Percentiles rank a stretch among this genome's conserved stretches.
phyloP scores from a whole-genome alignment of 345 rosid species.

The Trapa bicornis region DNA sequence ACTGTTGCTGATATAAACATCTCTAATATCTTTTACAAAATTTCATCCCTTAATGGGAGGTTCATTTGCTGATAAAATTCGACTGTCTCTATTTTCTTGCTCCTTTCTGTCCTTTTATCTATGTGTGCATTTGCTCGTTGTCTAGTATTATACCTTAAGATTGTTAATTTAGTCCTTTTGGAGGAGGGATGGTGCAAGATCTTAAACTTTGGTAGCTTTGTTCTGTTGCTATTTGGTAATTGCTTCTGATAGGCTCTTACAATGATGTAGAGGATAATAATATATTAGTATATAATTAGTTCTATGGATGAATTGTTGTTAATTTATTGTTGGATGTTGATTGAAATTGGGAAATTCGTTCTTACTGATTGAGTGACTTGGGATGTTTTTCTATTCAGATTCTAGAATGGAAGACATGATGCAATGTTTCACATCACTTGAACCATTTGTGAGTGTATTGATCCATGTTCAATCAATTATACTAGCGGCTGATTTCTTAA shows the following conservation, averaged over 20 bases:
- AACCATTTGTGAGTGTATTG: background rate
- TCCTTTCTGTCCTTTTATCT: too few species aligned
- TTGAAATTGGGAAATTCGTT: background rate
- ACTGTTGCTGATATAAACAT: too few species aligned
- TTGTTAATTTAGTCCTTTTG: too few species aligned
- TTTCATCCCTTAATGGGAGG: too few species aligned
- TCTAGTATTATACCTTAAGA: too few species aligned
- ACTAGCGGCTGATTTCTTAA: background rate
- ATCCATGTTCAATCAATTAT: background rate
- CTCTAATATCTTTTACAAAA: too few species aligned
- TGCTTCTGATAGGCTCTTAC: background rate
- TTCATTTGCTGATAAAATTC: too few species aligned
- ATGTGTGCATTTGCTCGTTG: too few species aligned
- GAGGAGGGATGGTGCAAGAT: too few species aligned
- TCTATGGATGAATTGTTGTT: background rate
- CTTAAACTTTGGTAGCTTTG: background rate
- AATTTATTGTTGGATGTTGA: background rate
- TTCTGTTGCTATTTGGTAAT: too few species aligned
- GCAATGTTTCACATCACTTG: background rate
- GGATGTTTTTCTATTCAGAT: background rate
- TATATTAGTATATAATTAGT: background rate
- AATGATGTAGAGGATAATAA: too few species aligned
- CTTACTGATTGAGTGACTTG: background rate
- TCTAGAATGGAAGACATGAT: background rate
- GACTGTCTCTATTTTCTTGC: too few species aligned